Conservation (phyloP, 441 rosid species). For the Erodium trifolium region DNA sequence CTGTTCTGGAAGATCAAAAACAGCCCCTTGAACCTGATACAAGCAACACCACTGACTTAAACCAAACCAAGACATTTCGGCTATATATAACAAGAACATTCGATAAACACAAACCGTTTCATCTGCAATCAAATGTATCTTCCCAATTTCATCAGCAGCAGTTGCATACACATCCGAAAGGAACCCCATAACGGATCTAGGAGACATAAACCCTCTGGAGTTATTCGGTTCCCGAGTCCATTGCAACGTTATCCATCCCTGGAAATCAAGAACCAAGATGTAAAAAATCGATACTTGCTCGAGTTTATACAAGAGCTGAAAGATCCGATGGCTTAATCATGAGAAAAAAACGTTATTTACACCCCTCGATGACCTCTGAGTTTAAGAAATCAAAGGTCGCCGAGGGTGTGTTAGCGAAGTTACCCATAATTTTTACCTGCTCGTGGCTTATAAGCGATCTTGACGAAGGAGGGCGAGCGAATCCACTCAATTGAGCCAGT, state of each 20-base stretch:
- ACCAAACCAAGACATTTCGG: not conserved
- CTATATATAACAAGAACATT: slow-evolving; percentile 11
- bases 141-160: slow-evolving; percentile 91
- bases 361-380: too few species aligned
- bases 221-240: slow-evolving; percentile 59
- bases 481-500: slow-evolving; percentile 87
- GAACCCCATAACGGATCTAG: slow-evolving; percentile 87
- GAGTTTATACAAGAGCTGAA: too few species aligned
- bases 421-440: slow-evolving; percentile 36
- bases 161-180: slow-evolving; percentile 70
- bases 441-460: slow-evolving; percentile 91
- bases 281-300: too few species aligned
- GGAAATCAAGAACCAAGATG: slow-evolving; percentile 20
- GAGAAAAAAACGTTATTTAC: too few species aligned
- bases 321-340: too few species aligned
- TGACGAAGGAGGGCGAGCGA: slow-evolving; percentile 79
- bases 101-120: slow-evolving; percentile 47
- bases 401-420: not conserved
- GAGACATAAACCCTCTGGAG: slow-evolving; percentile 68
- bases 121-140: slow-evolving; percentile 79
- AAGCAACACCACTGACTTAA: slow-evolving; percentile 9
- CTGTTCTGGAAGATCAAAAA: slow-evolving; percentile 92
- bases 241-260: slow-evolving; percentile 90
- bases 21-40: slow-evolving; percentile 87
- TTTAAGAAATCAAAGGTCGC: not conserved